Percentiles rank a stretch among this genome's conserved stretches.
Conservation (phyloP, 495 filamentous ascomycete genomes). For the Trichoderma orchidacearum region DNA sequence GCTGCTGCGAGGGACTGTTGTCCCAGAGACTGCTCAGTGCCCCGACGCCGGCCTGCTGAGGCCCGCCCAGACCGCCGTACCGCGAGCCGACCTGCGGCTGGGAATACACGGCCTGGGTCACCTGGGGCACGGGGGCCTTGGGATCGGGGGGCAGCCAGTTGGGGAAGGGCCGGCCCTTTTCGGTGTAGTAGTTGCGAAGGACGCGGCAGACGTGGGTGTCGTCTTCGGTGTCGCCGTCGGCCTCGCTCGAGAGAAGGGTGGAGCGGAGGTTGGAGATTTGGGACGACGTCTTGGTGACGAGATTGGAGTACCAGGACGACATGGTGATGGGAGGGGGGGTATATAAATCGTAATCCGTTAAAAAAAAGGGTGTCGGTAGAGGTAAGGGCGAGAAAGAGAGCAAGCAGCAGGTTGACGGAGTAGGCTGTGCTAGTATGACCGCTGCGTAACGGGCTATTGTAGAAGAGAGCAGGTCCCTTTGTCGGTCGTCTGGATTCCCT, state of each 20-base stretch:
- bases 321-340: constrained; percentile 37
- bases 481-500: not conserved
- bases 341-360: no score
- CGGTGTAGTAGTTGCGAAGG: constrained; percentile 85
- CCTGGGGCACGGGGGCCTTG: constrained; percentile 43
- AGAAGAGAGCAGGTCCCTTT: no score
- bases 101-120: constrained; percentile 32
- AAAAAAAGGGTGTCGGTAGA: no score
- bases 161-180: constrained; percentile 74
- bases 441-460: no score
- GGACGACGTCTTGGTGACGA: constrained; percentile 66
- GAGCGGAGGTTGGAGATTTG: constrained; percentile 70
- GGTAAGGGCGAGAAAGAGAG: not conserved
- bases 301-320: constrained; percentile 66
- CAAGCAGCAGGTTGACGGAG: not conserved
- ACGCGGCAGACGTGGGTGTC: constrained; percentile 91
- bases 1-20: constrained; percentile 29
- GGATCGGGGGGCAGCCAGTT: constrained; percentile 83
- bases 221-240: constrained; percentile 87
- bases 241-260: constrained; percentile 61
- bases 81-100: constrained; percentile 34
- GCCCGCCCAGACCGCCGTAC: constrained; percentile 29
- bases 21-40: constrained; percentile 80
- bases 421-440: not conserved
- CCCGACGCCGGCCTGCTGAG: constrained; percentile 21